phyloP scores from a whole-genome alignment of 805 yeast genomes.

The Monosporozyma yasuniensis region DNA sequence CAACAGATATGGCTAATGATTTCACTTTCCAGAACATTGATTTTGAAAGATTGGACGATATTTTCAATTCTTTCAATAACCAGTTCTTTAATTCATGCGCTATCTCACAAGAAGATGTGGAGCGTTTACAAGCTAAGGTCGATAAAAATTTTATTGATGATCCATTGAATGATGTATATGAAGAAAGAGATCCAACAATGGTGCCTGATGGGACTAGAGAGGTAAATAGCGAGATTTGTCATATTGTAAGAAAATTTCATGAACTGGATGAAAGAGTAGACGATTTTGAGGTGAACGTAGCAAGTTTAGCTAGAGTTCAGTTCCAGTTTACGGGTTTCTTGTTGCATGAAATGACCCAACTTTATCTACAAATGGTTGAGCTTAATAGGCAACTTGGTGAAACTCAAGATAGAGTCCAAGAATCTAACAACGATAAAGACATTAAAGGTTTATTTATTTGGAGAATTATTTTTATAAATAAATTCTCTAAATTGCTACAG shows the following conservation, averaged over 20 bases:
- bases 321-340: slow-evolving; percentile 30
- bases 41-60: slow-evolving; percentile 23
- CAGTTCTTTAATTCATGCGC: slow-evolving; percentile 6
- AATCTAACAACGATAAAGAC: slow-evolving; percentile 14
- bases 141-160: slow-evolving; percentile 27
- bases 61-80: slow-evolving; percentile 19
- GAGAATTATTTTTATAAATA: slow-evolving; percentile 22
- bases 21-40: slow-evolving; percentile 26
- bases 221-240: slow-evolving; percentile 26
- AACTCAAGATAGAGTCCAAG: slow-evolving; percentile 20
- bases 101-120: slow-evolving; percentile 13
- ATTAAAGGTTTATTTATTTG: slow-evolving; percentile 24
- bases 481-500: slow-evolving; percentile 19
- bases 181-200: slow-evolving; percentile 21
- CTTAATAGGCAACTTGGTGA: slow-evolving; percentile 23
- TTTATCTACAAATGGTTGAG: slow-evolving; percentile 26
- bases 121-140: slow-evolving; percentile 15
- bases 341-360: slow-evolving; percentile 29
- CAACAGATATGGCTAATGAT: slow-evolving; percentile 25
- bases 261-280: slow-evolving; percentile 27
- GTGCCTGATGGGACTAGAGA: slow-evolving; percentile 26
- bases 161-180: slow-evolving; percentile 25
- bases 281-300: slow-evolving; percentile 31
- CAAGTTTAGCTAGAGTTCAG: slow-evolving; percentile 30
- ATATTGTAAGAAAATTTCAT: slow-evolving; percentile 25